A percentile compares a stretch with the other conserved stretches of the same genome.
phyloP scores from a whole-genome alignment of 768 basidiomycete genomes.

The Pulveroboletus sp. region DNA sequence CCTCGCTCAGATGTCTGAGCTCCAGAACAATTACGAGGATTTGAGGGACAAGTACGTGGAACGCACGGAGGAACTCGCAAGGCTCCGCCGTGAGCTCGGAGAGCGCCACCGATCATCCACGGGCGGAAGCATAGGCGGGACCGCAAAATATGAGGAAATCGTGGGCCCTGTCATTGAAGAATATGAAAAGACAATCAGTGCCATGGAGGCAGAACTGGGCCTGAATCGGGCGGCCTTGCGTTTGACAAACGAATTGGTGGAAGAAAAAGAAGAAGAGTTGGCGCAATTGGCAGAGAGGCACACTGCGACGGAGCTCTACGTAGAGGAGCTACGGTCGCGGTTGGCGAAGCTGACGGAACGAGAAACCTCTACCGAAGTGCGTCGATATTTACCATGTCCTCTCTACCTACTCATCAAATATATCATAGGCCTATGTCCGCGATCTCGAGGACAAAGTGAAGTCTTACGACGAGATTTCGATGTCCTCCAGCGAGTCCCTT shows the following conservation, averaged over 20 bases:
- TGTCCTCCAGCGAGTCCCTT: constrained; percentile 74
- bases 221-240: constrained; percentile 82
- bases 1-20: constrained; percentile 73
- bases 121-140: constrained; percentile 62
- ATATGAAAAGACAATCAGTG: constrained; percentile 95
- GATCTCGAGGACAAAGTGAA: constrained; percentile 93
- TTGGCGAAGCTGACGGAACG: constrained; percentile 82
- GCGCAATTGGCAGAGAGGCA: constrained; percentile 62
- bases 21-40: constrained; percentile 84
- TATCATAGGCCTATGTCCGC: constrained; percentile 75
- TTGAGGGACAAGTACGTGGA: constrained; percentile 81
- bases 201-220: constrained; percentile 90
- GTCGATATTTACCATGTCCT: constrained; percentile 15
- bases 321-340: constrained; percentile 78
- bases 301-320: constrained; percentile 76
- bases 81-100: constrained; percentile 73
- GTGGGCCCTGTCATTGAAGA: constrained; percentile 98
- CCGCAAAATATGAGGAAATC: constrained; percentile 82
- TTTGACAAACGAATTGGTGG: constrained; percentile 88
- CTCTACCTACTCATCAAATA: neutral
- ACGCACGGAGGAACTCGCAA: constrained; percentile 82
- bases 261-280: constrained; percentile 86
- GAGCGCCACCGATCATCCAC: constrained; percentile 60
- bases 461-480: constrained; percentile 72
- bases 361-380: constrained; percentile 88